Evolutionary conservation across 1,139 yeast species (phyloP), one percentile per base, ranked within the genome.

Genomic region (Kurtzmaniella natalensis): DNA sequence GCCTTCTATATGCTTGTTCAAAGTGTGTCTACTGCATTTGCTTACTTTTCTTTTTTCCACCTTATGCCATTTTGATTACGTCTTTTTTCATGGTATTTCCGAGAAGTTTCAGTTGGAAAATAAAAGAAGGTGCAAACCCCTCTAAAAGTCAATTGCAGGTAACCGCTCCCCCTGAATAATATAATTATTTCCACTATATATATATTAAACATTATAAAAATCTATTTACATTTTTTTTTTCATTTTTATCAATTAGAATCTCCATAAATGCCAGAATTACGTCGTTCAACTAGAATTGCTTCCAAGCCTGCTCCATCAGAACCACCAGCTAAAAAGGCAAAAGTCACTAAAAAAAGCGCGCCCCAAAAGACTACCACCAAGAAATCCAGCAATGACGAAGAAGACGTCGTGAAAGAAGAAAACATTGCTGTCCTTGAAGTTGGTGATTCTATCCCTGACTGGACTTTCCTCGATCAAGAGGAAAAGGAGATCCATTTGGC

Each of bases 401-500:
- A 30, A 18, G 19, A 36, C 31, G 25, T 28, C 18, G 11, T 22
- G n/a, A 21, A 15, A 29, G 18, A 11, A 24, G 34, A 22, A 33
- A 25, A 23, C 7, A 11, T 15, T 22, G n/a, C 29, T 17, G 65
- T 59, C 43, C 44, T 83, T 21, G 63, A 74, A 39, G 66, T 75
- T 10, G 95, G 94, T 15, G 95, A 81, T 51, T 53, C 55, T 14
- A 70, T 88, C 32, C 96, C 96, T 5, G 78, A 74, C 37, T 47
- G 84, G 35, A 64, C 65, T 0, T 62, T 89, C 26, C 50, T 65
- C 38, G 79, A 85, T 51, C 89, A 88, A 56, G 81, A 82, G 40
- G 84, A 68, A n/a, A 61, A 75, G 26, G 70, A 68, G 15, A 68
- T 88, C 30, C 61, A 71, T 24, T 60, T 84, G 45, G 76, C 80